Conservation (phyloP, 169 alveolate species). For the Plasmodium relictum region DNA sequence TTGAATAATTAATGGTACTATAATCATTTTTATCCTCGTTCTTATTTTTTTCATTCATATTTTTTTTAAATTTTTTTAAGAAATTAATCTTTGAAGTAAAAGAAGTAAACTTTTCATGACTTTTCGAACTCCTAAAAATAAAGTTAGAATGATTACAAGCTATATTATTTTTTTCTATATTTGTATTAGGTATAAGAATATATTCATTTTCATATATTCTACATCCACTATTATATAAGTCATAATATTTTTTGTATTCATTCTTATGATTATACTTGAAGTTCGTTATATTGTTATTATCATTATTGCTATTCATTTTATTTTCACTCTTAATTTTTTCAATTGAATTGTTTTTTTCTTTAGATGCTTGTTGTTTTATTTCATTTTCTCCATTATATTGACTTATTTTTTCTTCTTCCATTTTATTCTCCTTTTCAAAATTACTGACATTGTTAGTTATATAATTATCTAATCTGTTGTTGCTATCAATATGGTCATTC, state of each 20-base stretch:
- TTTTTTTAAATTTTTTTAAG: constrained; percentile 33
- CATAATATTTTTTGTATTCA: constrained; percentile 32
- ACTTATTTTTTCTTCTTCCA: neutral
- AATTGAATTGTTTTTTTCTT: neutral
- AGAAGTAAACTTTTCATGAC: constrained; percentile 20
- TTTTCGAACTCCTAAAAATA: constrained; percentile 45
- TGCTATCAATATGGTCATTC: constrained; percentile 10
- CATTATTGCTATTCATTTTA: neutral
- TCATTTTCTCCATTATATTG: neutral
- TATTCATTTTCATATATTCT: constrained; percentile 21
- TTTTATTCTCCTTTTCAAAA: neutral
- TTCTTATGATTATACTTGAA: neutral
- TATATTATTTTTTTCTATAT: constrained; percentile 26
- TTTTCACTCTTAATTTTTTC: neutral
- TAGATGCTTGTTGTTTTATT: neutral
- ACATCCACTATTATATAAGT: constrained; percentile 34
- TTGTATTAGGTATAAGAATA: constrained; percentile 11
- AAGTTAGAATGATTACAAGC: constrained; percentile 42
- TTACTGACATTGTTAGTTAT: neutral
- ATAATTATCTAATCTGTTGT: neutral
- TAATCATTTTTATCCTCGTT: neutral
- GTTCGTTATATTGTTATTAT: neutral
- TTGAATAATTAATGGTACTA: neutral
- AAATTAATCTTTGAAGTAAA: constrained; percentile 42
- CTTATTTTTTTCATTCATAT: neutral